Conservation (phyloP, 2,329 filamentous ascomycete genomes). For the Ophiostoma ulmi region DNA sequence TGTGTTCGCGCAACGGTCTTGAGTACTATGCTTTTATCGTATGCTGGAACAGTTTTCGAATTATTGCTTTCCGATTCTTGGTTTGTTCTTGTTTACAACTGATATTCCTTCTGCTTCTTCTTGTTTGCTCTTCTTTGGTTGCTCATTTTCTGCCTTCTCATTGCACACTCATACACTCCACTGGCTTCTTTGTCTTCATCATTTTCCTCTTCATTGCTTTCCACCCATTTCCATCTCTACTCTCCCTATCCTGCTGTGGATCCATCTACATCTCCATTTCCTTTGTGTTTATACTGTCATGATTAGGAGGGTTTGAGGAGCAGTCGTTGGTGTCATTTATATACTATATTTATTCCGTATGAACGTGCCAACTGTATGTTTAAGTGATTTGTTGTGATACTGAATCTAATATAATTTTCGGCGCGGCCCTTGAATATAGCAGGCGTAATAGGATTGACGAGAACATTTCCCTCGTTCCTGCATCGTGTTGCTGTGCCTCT, state of each 20-base stretch:
- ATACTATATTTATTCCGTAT: conserved; percentile 8
- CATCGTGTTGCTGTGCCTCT: neutral
- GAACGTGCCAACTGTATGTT: neutral
- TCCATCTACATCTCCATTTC: conserved; percentile 21
- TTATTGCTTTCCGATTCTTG: neutral
- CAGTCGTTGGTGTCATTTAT: neutral
- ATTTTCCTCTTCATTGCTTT: neutral
- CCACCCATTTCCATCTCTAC: neutral
- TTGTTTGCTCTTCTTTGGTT: neutral
- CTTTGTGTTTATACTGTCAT: conserved; percentile 27
- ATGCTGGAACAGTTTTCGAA: neutral
- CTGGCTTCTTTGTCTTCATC: conserved; percentile 1
- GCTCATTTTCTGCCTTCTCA: neutral
- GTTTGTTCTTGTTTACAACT: neutral
- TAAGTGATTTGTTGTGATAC: neutral
- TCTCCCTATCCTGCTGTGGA: conserved; percentile 8
- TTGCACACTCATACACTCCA: neutral
- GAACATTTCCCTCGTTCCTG: neutral
- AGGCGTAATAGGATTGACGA: neutral
- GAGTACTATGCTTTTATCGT: neutral
- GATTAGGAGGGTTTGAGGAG: conserved; percentile 9
- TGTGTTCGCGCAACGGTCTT: neutral
- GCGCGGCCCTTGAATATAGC: neutral
- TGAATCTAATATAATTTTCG: neutral
- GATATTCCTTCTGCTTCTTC: conserved; percentile 1